Base-by-base conservation (phyloP, 805 yeast species). In the Kluyveromyces siamensis region DNA sequence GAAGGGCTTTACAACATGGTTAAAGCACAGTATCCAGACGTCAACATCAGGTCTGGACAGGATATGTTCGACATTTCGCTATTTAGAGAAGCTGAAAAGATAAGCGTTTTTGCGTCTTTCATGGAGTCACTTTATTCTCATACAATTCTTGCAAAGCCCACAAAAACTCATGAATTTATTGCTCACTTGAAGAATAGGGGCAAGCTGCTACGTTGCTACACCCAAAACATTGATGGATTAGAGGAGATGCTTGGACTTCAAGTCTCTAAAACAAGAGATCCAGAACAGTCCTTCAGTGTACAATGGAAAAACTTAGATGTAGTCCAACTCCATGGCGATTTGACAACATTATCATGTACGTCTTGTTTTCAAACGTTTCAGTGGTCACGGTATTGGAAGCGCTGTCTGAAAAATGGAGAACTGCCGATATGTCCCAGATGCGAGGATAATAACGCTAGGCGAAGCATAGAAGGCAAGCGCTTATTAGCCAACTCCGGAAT, bases 141-240 rank as follows among this genome's bases (percentile, higher is more conserved):
- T 48, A 82, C 87, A 11, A 64, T 73, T 49, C 55, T 65, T 17
- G 96, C 96, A 10, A 68, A 70, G 48, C 93, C 97, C 1, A 91
- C 99, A 0, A 80, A 76, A 55, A 87, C 96, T 1, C 98, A 91
- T 65, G 71, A 73, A 52, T 87, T 91, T 59, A 81, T 91, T 38
- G 67, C 66, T 8, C 73, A 71, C 40, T 65, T 83, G 48, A 79
- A 77, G 57, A 80, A 75, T 48, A 77, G 77, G 61, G 80, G 76
- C 51, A 84, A 83, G 65, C 73, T 90, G 41, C 64, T 89, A 44
- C 72, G 96, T 50, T 88, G 97, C 67, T 91, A 91, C 63, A 91
- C 98, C 1, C 98, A 93, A 61, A 91, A 91, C 62, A 91, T 91
- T 50, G 99, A 91, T 65, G 90, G 95, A 0, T 70, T 91, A 36